Evolutionary conservation across 2,329 filamentous ascomycete species (phyloP), one percentile per base, ranked within the genome.

Genomic region (Calonectria pseudoreteaudii): DNA sequence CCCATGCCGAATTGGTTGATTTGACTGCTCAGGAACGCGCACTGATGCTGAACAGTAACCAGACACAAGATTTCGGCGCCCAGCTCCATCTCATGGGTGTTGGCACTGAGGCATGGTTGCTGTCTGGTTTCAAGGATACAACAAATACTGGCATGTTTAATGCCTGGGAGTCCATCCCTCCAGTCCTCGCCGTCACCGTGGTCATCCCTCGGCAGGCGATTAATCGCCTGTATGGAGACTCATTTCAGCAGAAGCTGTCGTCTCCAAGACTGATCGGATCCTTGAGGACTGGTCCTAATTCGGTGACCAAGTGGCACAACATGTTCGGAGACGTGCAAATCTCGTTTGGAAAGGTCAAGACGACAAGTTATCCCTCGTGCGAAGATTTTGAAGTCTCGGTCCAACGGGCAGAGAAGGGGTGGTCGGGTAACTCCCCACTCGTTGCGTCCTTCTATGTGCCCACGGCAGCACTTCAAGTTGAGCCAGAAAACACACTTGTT

Each of bases 371-470:
- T 6, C 74, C 74, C 7, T 74, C 81, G 1, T 74, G 78, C 8
- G 83, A 84, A n/a, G 77, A 80, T 4, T 85, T 84, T n/a, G 71
- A 77, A 9, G 68, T 86, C 26, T 69, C 74, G 0, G 72, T 88
- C 3, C 75, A 82, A 6, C 80, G 84, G 20, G 86, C 88, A 60
- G 70, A 75, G 8, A 72, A 76, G 20, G 83, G 83, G 18, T 87
- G 84, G 86, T 72, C 76, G 0, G 86, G 86, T 11, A 74, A 78
- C 0, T 84, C 86, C 7, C 76, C 85, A 1, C 76, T 89, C 23
- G 71, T 88, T 53, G 85, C 81, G 3, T 86, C 86, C 0, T 88
- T 87, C 77, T 84, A 85, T 30, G 84, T 85, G 5, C 83, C 86
- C 3, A 80, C 85, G 1, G 76, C 78, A 4, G 73, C 80, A 1